Conservation (phyloP, 371 early-diverging fungal species). For the Mortierella sp. region DNA sequence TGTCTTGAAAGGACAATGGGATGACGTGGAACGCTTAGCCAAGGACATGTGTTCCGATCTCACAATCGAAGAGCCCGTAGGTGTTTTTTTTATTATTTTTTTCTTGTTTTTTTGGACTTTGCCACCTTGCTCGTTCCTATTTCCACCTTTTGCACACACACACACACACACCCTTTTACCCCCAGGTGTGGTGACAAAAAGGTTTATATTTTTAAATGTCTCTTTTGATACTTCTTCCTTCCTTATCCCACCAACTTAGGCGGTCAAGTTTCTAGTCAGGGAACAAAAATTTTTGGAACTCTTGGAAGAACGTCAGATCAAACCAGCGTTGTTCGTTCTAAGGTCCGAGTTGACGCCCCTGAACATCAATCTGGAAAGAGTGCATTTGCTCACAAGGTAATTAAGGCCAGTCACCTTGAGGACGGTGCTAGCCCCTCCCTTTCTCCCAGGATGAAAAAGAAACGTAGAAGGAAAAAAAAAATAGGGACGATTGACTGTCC, state of each 20-base stretch:
- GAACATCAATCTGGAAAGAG: slow-evolving; percentile 58
- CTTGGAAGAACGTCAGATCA: slow-evolving; percentile 65
- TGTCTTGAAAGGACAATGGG: slow-evolving; percentile 83
- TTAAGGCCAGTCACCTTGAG: background rate
- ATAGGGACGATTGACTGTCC: no score
- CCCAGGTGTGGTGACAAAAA: no score
- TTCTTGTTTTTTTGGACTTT: background rate
- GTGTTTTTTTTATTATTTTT: background rate
- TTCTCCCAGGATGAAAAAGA: no score
- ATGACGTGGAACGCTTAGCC: slow-evolving; percentile 65
- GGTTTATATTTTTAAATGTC: slow-evolving; percentile 13
- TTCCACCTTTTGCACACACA: no score
- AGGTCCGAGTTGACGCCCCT: slow-evolving; percentile 76
- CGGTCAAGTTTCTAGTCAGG: slow-evolving; percentile 66
- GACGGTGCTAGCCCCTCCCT: no score
- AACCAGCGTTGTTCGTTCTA: slow-evolving; percentile 71
- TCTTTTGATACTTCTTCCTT: background rate
- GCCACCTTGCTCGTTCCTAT: no score
- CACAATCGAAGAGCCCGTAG: slow-evolving; percentile 33
- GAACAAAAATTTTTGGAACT: slow-evolving; percentile 85
- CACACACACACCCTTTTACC: no score
- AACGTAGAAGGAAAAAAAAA: no score
- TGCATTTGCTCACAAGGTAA: slow-evolving; percentile 57
- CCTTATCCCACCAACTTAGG: background rate
- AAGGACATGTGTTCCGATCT: slow-evolving; percentile 55